Conservation (phyloP, 495 filamentous ascomycete species). For the Cairneyella variabilis region DNA sequence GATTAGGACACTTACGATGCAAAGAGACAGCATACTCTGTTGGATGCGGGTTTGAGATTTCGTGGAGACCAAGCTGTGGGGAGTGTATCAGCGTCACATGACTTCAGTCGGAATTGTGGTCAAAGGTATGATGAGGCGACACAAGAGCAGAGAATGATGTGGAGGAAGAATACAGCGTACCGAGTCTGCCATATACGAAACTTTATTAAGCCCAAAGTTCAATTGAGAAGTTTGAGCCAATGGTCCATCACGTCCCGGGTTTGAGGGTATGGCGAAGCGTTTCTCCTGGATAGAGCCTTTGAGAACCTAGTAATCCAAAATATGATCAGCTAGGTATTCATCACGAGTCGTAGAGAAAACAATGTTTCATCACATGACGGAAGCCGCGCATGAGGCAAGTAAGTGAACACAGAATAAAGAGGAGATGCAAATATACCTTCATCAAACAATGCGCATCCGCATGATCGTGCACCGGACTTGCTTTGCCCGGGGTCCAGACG, state of each 20-base stretch:
- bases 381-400: too few relatives aligned
- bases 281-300: constrained; percentile 75
- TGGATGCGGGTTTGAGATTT: constrained; percentile 68
- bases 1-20: constrained; percentile 62
- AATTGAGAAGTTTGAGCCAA: constrained; percentile 11
- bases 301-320: constrained; percentile 47
- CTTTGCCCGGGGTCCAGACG: constrained; percentile 90
- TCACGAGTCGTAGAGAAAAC: too few relatives aligned
- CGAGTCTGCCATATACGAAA: constrained; percentile 79
- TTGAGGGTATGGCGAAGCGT: constrained; percentile 65
- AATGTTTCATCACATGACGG: too few relatives aligned
- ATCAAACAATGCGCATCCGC: constrained; percentile 75
- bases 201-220: constrained; percentile 34
- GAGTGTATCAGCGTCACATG: constrained; percentile 3
- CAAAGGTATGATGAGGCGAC: not conserved
- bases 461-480: constrained; percentile 83
- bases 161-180: constrained; percentile 3
- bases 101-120: too few relatives aligned
- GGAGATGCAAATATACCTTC: constrained; percentile 33
- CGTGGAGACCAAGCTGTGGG: constrained; percentile 69
- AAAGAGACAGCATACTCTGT: constrained; percentile 77
- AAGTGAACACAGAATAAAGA: too few relatives aligned
- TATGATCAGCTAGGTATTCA: too few relatives aligned
- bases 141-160: not conserved
- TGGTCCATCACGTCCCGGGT: constrained; percentile 30